Evolutionary conservation across 768 basidiomycete species (phyloP).

Genomic region (Saitozyma podzolica): DNA sequence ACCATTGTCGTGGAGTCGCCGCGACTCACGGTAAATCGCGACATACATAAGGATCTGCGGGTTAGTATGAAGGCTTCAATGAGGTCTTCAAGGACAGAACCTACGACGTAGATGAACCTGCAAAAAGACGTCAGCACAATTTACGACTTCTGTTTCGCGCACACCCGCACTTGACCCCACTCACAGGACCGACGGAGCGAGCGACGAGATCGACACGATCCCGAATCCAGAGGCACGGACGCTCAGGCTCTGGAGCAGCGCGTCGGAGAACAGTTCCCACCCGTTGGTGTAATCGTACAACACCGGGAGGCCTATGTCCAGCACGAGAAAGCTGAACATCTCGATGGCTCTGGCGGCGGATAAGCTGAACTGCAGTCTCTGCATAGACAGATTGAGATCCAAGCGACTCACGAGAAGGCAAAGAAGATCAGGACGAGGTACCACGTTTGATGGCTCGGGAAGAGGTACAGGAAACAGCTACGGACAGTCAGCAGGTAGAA

Average conservation of each 20-base stretch:
- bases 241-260: conserved; percentile 39
- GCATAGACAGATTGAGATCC: not conserved
- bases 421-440: conserved; percentile 33
- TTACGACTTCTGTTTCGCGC: not conserved
- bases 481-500: not conserved
- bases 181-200: conserved; percentile 42
- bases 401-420: conserved; percentile 37
- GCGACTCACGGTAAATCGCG: conserved; percentile 40
- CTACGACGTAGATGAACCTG: conserved; percentile 35
- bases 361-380: not conserved
- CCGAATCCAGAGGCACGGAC: conserved; percentile 44
- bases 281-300: conserved; percentile 14
- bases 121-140: not conserved
- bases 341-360: conserved; percentile 24
- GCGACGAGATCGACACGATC: conserved; percentile 29
- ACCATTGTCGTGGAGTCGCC: not conserved
- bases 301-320: conserved; percentile 41
- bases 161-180: conserved; percentile 2
- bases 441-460: conserved; percentile 50
- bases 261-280: conserved; percentile 40
- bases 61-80: not conserved
- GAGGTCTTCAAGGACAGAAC: not conserved
- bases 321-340: conserved; percentile 36
- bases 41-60: conserved; percentile 45
- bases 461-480: conserved; percentile 49